Evolutionary conservation across 495 filamentous ascomycete species (phyloP).

Genomic region (Penicillium waksmanii): DNA sequence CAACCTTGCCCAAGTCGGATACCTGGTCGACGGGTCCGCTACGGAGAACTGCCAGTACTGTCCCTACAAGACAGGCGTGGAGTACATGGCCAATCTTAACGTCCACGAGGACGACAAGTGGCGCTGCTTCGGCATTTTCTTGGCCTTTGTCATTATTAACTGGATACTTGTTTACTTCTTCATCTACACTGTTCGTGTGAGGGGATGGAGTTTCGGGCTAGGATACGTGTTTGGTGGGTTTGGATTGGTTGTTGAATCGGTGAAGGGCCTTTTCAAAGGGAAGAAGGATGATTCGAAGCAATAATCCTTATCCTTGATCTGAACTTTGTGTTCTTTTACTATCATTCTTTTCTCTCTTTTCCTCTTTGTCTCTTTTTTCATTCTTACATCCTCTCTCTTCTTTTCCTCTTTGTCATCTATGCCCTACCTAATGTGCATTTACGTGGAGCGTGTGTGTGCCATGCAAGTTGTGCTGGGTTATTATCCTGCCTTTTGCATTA

Average conservation of each 20-base stretch:
- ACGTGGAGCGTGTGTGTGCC: slow-evolving; percentile 27
- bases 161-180: slow-evolving; percentile 85
- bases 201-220: slow-evolving; percentile 74
- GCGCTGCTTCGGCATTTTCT: slow-evolving; percentile 78
- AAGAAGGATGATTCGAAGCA: slow-evolving; percentile 24
- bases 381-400: background rate
- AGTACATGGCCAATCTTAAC: slow-evolving; percentile 73
- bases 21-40: slow-evolving; percentile 61
- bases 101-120: slow-evolving; percentile 68
- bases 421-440: slow-evolving; percentile 30
- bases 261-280: slow-evolving; percentile 47
- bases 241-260: slow-evolving; percentile 47
- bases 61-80: slow-evolving; percentile 62
- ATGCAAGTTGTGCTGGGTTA: slow-evolving; percentile 1
- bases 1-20: slow-evolving; percentile 50
- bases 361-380: background rate
- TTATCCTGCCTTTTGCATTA: background rate
- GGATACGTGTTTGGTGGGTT: slow-evolving; percentile 56
- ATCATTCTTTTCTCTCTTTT: background rate
- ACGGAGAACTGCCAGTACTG: slow-evolving; percentile 74
- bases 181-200: slow-evolving; percentile 75
- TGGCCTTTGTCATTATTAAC: slow-evolving; percentile 76
- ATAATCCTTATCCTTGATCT: background rate
- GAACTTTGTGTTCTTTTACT: background rate
- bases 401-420: slow-evolving; percentile 8